These are phyloP conservation scores for Hypoxylon sp. DNA, from an alignment of 2,329 filamentous ascomycete species.

Conservation along the genomic window DNA sequence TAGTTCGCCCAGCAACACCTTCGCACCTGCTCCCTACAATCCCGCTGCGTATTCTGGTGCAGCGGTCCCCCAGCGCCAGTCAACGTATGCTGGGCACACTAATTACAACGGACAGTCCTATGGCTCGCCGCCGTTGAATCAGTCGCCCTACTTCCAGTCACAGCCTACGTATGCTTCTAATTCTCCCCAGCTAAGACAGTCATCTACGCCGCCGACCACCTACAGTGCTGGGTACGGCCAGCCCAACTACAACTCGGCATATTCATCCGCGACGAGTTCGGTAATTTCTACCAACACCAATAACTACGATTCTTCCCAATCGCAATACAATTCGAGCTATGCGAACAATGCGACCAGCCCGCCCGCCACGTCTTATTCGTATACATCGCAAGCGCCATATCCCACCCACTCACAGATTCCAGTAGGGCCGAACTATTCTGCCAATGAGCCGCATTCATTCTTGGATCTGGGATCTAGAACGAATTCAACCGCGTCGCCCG, in stretches of 20 bases:
- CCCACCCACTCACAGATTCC: conserved; percentile 65
- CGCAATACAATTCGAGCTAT: conserved; percentile 49
- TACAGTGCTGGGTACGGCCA: conserved; percentile 57
- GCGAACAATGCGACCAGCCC: conserved; percentile 56
- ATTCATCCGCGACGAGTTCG: conserved; percentile 45
- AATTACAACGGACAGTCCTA: conserved; percentile 55
- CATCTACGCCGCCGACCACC: conserved; percentile 47
- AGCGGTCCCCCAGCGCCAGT: conserved; percentile 61
- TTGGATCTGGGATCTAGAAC: conserved; percentile 60
- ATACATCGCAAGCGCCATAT: conserved; percentile 61
- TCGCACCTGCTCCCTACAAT: conserved; percentile 67
- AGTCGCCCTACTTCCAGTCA: conserved; percentile 49
- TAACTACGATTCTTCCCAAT: conserved; percentile 50
- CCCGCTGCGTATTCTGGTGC: conserved; percentile 68
- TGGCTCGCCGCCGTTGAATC: conserved; percentile 45
- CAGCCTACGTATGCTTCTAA: conserved; percentile 46
- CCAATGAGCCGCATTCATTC: conserved; percentile 60
- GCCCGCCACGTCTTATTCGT: conserved; percentile 53
- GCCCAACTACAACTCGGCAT: conserved; percentile 54
- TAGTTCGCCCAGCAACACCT: conserved; percentile 54
- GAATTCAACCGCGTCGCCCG: conserved; percentile 62
- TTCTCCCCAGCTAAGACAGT: conserved; percentile 47
- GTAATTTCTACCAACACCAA: conserved; percentile 40
- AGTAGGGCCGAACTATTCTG: conserved; percentile 62
- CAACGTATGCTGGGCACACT: conserved; percentile 64